Evolutionary conservation across 2,329 filamentous ascomycete genomes (phyloP), one percentile per base, ranked within the genome.

Genomic region (Fusarium sublunatum): DNA sequence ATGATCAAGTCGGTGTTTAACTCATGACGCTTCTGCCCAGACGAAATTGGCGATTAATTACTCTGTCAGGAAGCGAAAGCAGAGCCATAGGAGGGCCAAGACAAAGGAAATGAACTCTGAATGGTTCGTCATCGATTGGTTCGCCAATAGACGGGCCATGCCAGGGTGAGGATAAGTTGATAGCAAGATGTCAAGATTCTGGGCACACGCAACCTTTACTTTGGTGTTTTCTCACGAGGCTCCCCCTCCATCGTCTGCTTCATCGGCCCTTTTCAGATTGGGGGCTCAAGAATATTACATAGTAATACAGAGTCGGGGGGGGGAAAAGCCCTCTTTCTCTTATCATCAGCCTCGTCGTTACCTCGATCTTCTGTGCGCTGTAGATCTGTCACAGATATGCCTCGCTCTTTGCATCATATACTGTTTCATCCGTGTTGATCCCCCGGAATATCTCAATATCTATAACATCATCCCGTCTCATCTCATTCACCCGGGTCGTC

Each of bases 391-490:
- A 53, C 61, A 60, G 40, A 48, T 36, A 59, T 40, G 52, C 44
- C 43, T 29, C 48, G 36, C 24, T 48, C 48, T 53, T 65, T 65
- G 57, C 61, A 61, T 65, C 61, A 65, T 58, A 29, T 49, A 48
- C 28, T 51, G 61, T 65, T 61, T 65, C 61, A 65, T 65, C 61
- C 35, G 34, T 29, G 51, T 42, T 55, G 53, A 65, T 65, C 57
- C 57, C 56, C 57, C 42, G 42, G 57, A 48, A 43, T 40, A 52
- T 22, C n/a, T 19, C 42, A 31, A 13, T 42, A 54, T 53, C 43
- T 43, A 50, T 41, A 53, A 44, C 45, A 56, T 29, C 24, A 44
- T 15, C 50, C 46, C 26, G 47, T 53, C 25, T 52, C 35, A 47
- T 38, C 31, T 51, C 15, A 15, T 50, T 59, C 36, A 56, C 36